Conservation (phyloP, 768 basidiomycete species). For the Coprinopsis strossmayeri region DNA sequence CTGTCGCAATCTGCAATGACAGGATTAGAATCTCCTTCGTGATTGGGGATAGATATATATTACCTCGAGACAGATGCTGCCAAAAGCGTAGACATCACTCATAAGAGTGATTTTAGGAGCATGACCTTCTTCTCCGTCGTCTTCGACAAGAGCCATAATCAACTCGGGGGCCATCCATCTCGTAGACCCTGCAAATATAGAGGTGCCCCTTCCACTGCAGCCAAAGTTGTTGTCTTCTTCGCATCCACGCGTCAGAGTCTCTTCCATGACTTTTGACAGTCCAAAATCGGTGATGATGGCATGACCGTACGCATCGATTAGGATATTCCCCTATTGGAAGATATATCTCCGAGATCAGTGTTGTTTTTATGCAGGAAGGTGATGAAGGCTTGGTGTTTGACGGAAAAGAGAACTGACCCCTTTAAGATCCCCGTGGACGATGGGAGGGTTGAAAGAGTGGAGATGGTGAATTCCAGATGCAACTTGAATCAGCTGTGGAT, state of each 20-base stretch:
- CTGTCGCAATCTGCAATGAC: slow-evolving; percentile 39
- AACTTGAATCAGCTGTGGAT: slow-evolving; percentile 41
- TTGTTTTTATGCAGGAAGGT: neutral
- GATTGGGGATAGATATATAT: neutral
- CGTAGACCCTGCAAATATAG: slow-evolving; percentile 41
- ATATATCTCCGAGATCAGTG: neutral
- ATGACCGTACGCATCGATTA: slow-evolving; percentile 43
- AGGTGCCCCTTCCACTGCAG: slow-evolving; percentile 20
- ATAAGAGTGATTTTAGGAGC: slow-evolving; percentile 40
- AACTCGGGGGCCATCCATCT: slow-evolving; percentile 58
- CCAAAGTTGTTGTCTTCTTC: slow-evolving; percentile 18
- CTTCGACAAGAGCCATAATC: slow-evolving; percentile 42
- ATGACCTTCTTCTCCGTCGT: slow-evolving; percentile 37
- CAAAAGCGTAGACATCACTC: slow-evolving; percentile 59
- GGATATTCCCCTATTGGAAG: slow-evolving; percentile 44
- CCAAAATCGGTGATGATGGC: slow-evolving; percentile 61
- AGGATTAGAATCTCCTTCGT: neutral
- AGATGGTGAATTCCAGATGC: slow-evolving; percentile 54
- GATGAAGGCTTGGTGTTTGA: neutral
- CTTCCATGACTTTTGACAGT: slow-evolving; percentile 50
- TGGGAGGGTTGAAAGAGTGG: slow-evolving; percentile 45
- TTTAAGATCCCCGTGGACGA: slow-evolving; percentile 59
- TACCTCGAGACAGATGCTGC: slow-evolving; percentile 54
- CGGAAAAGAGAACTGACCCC: slow-evolving; percentile 28
- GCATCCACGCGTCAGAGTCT: slow-evolving; percentile 31